Conservation (phyloP, 345 rosid species). For the Eucalyptus curtisii region DNA sequence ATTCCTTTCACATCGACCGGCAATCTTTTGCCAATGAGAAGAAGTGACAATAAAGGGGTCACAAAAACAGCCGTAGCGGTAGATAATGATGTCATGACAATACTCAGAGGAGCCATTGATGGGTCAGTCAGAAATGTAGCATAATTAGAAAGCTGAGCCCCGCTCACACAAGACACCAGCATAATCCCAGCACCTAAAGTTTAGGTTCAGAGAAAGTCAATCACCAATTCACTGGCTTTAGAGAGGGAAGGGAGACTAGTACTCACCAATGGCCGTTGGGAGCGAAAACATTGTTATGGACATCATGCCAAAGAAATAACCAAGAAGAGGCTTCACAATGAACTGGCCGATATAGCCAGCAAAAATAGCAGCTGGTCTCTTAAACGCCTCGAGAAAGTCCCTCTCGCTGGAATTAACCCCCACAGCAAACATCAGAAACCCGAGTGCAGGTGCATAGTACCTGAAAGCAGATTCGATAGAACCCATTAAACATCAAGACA, state of each 20-base stretch:
- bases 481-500: background rate
- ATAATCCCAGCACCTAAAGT: slow-evolving; percentile 79
- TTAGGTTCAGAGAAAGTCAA: background rate
- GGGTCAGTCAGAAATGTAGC: slow-evolving; percentile 88
- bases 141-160: slow-evolving; percentile 93
- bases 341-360: slow-evolving; percentile 80
- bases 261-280: slow-evolving; percentile 69
- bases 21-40: slow-evolving; percentile 80
- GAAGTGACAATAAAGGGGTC: slow-evolving; percentile 69
- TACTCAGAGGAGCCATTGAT: slow-evolving; percentile 73
- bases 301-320: slow-evolving; percentile 63
- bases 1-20: slow-evolving; percentile 94
- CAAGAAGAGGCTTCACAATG: slow-evolving; percentile 78
- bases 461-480: slow-evolving; percentile 15
- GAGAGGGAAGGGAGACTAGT: background rate
- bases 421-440: slow-evolving; percentile 97
- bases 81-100: slow-evolving; percentile 90
- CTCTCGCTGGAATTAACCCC: slow-evolving; percentile 85
- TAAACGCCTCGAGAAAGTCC: slow-evolving; percentile 83
- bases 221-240: background rate
- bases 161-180: slow-evolving; percentile 95
- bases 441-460: slow-evolving; percentile 93
- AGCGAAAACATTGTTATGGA: slow-evolving; percentile 60
- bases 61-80: slow-evolving; percentile 80
- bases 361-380: slow-evolving; percentile 61